Evolutionary conservation across 768 basidiomycete species (phyloP), one percentile per base, ranked within the genome.

Genomic region (Bullera alba): DNA sequence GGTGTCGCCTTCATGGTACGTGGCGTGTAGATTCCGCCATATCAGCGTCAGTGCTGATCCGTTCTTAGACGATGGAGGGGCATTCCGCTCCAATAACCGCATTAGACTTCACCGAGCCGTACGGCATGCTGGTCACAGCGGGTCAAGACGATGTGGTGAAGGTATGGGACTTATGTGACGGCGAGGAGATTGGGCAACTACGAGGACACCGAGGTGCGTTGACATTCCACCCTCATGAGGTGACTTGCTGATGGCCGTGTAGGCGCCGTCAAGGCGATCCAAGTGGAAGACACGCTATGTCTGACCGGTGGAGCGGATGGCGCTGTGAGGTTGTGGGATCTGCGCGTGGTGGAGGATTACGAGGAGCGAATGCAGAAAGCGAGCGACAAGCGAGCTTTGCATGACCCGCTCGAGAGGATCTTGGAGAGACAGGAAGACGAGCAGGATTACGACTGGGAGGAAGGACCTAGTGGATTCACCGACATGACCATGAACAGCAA

Each of bases 1-100:
- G 90, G 89, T 1, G 82, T 97, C 4, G 95, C 93, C 12, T 99
- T 99, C 75, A 97, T 99, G 92, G 89, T 88, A 73, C 59, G 70
- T 63, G 25, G 12, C 22, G 45, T 29, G 10, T 34, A n/a, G 7
- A 8, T 35, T 2, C 4, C 15, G 12, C 16, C 17, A 15, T 28
- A 27, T 22, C 16, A n/a, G 28, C 16, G 42, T 28, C 25, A 4
- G 41, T 25, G 41, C 51, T 58, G 41, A 60, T 46, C 15, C 17
- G 12, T 1, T 22, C 3, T 23, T 69, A 92, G 88, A 87, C 89
- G 2, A 77, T 97, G 27, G 79, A 83, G 35, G 81, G 81, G 42
- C 93, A 96, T 60, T 77, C 80, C 0, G 82, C 83, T 0, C 85
- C 87, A 0, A 83, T 99, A 58, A 83, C 84, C 0, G 83, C 90